phyloP scores from a whole-genome alignment of 805 yeast genomes.

The Schwanniomyces sp. region DNA sequence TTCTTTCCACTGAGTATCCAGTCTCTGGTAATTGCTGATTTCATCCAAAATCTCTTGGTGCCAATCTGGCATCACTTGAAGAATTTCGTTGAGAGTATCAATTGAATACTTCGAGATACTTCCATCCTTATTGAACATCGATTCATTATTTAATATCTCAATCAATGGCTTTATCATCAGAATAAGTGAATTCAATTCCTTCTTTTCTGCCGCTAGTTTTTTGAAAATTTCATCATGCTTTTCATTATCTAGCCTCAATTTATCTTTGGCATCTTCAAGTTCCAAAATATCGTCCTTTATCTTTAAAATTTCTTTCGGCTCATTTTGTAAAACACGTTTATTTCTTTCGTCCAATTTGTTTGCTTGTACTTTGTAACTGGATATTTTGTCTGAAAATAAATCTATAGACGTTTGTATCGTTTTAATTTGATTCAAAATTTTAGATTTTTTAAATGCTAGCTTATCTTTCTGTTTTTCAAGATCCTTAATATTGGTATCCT shows the following conservation, averaged over 20 bases:
- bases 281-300: conserved; percentile 15
- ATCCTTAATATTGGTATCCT: conserved; percentile 31
- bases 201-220: conserved; percentile 20
- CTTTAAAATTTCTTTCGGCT: conserved; percentile 20
- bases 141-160: conserved; percentile 18
- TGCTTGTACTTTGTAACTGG: conserved; percentile 13
- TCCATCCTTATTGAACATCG: conserved; percentile 32
- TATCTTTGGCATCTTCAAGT: conserved; percentile 13
- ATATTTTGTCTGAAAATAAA: conserved; percentile 17
- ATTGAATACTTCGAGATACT: conserved; percentile 21
- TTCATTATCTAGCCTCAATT: conserved; percentile 19
- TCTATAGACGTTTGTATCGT: conserved; percentile 16
- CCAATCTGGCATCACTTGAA: conserved; percentile 35
- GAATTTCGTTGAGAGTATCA: conserved; percentile 25
- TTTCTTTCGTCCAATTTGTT: conserved; percentile 24
- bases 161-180: conserved; percentile 22
- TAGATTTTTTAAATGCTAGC: conserved; percentile 31
- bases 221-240: conserved; percentile 26
- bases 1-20: conserved; percentile 32
- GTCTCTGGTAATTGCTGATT: conserved; percentile 18
- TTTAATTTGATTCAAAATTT: conserved; percentile 23
- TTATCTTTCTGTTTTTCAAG: conserved; percentile 31
- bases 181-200: conserved; percentile 14
- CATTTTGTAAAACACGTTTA: conserved; percentile 19
- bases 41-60: conserved; percentile 27